A percentile compares a stretch with the other conserved stretches of the same genome.
Evolutionary conservation across 1,139 yeast genomes (phyloP).

Genomic region (Yamadazyma triangularis): DNA sequence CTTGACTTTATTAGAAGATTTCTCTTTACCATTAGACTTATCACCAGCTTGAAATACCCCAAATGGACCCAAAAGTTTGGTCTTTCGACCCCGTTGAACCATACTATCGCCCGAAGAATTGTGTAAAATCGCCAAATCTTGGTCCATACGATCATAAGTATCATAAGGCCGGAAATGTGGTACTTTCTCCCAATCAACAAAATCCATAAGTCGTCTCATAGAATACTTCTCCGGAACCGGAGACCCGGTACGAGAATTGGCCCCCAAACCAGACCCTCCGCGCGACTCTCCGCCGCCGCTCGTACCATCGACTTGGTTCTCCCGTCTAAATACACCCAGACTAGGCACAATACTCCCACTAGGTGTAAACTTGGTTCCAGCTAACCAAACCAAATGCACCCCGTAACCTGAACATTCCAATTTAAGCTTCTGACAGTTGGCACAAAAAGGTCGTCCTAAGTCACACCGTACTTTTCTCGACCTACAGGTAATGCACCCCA

Average conservation of each 20-base stretch:
- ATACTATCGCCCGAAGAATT: constrained; percentile 41
- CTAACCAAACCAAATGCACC: constrained; percentile 75
- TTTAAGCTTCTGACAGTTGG: constrained; percentile 42
- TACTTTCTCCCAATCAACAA: constrained; percentile 57
- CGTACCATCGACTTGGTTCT: constrained; percentile 13
- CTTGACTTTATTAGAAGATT: too few species aligned
- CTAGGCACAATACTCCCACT: constrained; percentile 12
- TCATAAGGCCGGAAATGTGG: constrained; percentile 46
- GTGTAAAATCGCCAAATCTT: constrained; percentile 60
- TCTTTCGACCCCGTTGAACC: constrained; percentile 34
- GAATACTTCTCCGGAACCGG: too few species aligned
- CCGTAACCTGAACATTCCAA: constrained; percentile 78
- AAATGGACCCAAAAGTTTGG: constrained; percentile 72
- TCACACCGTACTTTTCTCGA: constrained; percentile 48
- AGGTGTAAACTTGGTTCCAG: constrained; percentile 44
- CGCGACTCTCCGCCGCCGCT: too few species aligned
- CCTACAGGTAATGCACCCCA: constrained; percentile 52
- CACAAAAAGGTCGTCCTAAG: constrained; percentile 38
- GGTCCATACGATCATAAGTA: constrained; percentile 79
- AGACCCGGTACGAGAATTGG: constrained; percentile 50
- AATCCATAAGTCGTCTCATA: constrained; percentile 73
- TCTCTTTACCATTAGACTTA: too few species aligned
- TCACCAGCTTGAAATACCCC: constrained; percentile 66
- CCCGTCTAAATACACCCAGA: constrained; percentile 11
- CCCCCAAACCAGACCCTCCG: too few species aligned